A percentile compares a stretch with the other conserved stretches of the same genome.
Conservation (phyloP, 2,329 filamentous ascomycete species). For the Pezicula carpinea region DNA sequence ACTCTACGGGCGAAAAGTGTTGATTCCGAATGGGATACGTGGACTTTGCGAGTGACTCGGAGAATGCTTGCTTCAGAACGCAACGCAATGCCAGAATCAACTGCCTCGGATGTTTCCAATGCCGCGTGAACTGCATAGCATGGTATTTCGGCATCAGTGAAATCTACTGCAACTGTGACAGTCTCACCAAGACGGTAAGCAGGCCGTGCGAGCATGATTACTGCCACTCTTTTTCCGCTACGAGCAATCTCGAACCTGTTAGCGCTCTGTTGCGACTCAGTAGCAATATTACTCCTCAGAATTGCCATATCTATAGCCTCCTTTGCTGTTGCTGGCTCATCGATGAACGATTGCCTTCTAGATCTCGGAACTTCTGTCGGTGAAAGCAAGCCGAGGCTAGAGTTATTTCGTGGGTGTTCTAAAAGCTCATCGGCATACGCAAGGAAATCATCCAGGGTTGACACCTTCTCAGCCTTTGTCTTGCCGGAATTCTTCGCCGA, state of each 20-base stretch:
- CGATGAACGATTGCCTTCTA: conserved; percentile 49
- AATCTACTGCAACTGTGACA: conserved; percentile 80
- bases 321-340: conserved; percentile 61
- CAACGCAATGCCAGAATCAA: conserved; percentile 75
- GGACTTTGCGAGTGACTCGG: conserved; percentile 77
- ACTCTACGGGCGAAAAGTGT: conserved; percentile 75
- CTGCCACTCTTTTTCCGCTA: conserved; percentile 85
- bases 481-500: conserved; percentile 10
- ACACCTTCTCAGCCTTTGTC: conserved; percentile 27
- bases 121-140: conserved; percentile 83
- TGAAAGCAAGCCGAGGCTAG: conserved; percentile 61
- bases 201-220: conserved; percentile 82
- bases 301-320: conserved; percentile 92
- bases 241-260: conserved; percentile 95
- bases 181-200: conserved; percentile 87
- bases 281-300: conserved; percentile 69
- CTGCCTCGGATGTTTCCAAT: conserved; percentile 80
- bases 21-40: conserved; percentile 75
- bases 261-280: conserved; percentile 68
- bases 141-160: conserved; percentile 69
- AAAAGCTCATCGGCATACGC: conserved; percentile 74
- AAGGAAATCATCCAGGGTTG: conserved; percentile 61
- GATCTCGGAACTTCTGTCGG: conserved; percentile 57
- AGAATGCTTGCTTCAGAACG: conserved; percentile 82
- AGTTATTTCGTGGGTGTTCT: conserved; percentile 49